Percentiles rank a stretch among this genome's conserved stretches.
These are phyloP conservation scores for Petrea volubilis DNA, from an alignment of 257 asterid genomes.

Conservation along the genomic window DNA sequence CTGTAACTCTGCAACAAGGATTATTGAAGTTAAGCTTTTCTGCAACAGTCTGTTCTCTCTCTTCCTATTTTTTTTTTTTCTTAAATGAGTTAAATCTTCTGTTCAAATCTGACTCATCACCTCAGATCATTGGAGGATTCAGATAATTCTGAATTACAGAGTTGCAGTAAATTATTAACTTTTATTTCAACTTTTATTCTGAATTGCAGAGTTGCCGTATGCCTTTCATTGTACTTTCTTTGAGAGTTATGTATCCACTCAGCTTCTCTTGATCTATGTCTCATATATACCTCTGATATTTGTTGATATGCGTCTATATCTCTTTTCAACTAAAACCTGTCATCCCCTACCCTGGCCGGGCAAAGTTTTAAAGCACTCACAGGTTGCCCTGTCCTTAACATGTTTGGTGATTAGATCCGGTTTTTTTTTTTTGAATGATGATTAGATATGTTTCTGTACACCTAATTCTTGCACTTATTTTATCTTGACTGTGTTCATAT, in stretches of 20 bases:
- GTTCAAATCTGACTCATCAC: neutral
- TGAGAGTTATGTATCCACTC: neutral
- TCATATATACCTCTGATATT: neutral
- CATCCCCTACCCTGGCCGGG: neutral
- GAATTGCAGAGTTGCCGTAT: neutral
- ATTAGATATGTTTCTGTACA: neutral
- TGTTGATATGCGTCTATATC: neutral
- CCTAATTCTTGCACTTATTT: neutral
- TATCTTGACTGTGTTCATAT: conserved; percentile 15
- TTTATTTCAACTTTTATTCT: neutral
- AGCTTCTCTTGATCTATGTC: conserved; percentile 2
- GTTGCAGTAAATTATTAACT: neutral
- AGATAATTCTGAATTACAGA: neutral
- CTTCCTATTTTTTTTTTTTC: neutral
- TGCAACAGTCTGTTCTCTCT: neutral
- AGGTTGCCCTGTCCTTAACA: neutral
- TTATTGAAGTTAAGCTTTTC: neutral
- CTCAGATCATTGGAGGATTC: neutral
- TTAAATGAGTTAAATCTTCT: neutral
- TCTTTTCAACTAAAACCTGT: neutral
- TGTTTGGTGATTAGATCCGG: neutral
- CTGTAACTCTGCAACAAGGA: neutral
- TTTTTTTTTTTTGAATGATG: too few relatives aligned
- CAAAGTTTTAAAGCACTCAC: neutral
- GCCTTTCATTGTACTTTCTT: neutral